Base-by-base conservation (phyloP, 768 basidiomycete species). In the Termitomyces sp. region DNA sequence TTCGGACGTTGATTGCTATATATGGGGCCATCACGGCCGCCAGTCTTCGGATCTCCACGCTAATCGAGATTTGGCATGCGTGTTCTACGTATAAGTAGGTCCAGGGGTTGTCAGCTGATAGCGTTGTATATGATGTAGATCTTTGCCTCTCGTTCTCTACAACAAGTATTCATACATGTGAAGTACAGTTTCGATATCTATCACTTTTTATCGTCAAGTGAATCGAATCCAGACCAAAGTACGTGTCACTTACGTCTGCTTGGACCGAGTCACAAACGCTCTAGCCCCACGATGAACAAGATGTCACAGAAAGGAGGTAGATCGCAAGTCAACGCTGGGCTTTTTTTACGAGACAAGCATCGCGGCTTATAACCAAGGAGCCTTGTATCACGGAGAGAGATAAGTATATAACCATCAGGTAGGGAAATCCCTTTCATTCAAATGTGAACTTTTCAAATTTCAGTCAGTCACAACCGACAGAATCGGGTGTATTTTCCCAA, bases 31-130 rank as follows among this genome's bases (percentile, higher is more conserved):
- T 41, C 54, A 44, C n/a, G 37, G 18, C 5, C 18, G n/a, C 30
- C 54, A 44, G 41, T 42, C 36, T 52, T 39, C 53, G 45, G 56
- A 61, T 58, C 57, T 47, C 54, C 57, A 61, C 34, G 31, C n/a
- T 31, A 24, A 15, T 46, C 41, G n/a, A 18, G 6, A 2, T 6
- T 4, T 41, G 7, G 39, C 39, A 41, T 4, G 39, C 18, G 18
- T 41, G 39, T 27, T 27, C 27, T 27, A 27, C 27, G 27, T 27
- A 4, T 27, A 27, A 27, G 27, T 42, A 42, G 41, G n/a, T 42
- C 41, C 41, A 42, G n/a, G 12, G 4, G 48, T 33, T 18, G 31
- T 50, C 48, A 50, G 48, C 48, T 33, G 48, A 50, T 33, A 42
- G 41, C 27, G 2, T 3, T 27, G 27, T 27, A 27, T 27, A 27